These are phyloP conservation scores for Kodamaea nitidulidarum DNA, from an alignment of 805 yeast species.

Conservation along the genomic window DNA sequence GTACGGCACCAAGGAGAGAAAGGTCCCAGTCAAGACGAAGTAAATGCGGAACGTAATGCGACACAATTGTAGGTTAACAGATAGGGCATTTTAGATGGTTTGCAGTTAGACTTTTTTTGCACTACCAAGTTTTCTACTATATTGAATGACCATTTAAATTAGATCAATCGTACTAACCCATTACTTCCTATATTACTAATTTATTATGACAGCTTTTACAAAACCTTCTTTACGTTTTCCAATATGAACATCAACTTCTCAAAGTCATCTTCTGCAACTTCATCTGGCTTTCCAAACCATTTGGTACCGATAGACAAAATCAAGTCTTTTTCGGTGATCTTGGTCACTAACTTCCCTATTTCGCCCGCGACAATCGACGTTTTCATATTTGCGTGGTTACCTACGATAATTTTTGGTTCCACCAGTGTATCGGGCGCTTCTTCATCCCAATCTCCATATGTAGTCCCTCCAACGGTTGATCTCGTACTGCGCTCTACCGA, in stretches of 20 bases:
- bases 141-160: too few relatives aligned
- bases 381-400: constrained; percentile 45
- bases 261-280: constrained; percentile 34
- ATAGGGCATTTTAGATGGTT: too few relatives aligned
- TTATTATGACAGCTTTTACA: too few relatives aligned
- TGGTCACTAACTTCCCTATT: constrained; percentile 39
- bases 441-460: constrained; percentile 3
- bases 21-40: constrained; percentile 61
- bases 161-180: too few relatives aligned
- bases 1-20: constrained; percentile 70
- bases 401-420: constrained; percentile 45
- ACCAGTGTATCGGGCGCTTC: constrained; percentile 15
- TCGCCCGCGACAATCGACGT: constrained; percentile 47
- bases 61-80: too few relatives aligned
- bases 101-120: too few relatives aligned
- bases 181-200: too few relatives aligned
- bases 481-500: constrained; percentile 30
- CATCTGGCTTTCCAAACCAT: constrained; percentile 41
- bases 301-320: constrained; percentile 44
- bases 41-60: too few relatives aligned
- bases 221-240: constrained; percentile 17
- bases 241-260: constrained; percentile 43
- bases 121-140: too few relatives aligned
- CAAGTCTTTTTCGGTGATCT: constrained; percentile 33
- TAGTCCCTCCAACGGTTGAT: constrained; percentile 11